Evolutionary conservation across 495 filamentous ascomycete genomes (phyloP).

Genomic region (Aspergillus biplanus): DNA sequence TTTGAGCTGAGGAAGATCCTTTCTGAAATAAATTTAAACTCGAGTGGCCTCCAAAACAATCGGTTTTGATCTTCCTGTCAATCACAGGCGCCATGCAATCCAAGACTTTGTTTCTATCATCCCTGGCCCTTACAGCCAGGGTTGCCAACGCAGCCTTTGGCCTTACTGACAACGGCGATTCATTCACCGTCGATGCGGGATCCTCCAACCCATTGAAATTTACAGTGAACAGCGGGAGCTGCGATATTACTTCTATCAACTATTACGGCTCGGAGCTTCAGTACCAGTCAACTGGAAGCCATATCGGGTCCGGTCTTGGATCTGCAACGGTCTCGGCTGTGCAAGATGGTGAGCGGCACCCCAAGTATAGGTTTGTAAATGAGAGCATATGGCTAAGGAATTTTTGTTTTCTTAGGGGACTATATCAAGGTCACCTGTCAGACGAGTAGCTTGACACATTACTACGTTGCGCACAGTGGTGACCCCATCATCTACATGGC

Average conservation of each 20-base stretch:
- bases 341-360: slow-evolving; percentile 27
- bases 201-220: slow-evolving; percentile 58
- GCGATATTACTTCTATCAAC: slow-evolving; percentile 66
- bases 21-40: slow-evolving; percentile 18
- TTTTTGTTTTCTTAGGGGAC: slow-evolving; percentile 33
- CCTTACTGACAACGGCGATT: slow-evolving; percentile 27
- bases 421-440: slow-evolving; percentile 66
- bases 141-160: slow-evolving; percentile 37
- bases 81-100: slow-evolving; percentile 25
- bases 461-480: slow-evolving; percentile 62
- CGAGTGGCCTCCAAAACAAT: not conserved
- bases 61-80: not conserved
- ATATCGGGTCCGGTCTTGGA: slow-evolving; percentile 65
- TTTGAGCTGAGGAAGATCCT: slow-evolving; percentile 3
- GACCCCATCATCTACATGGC: slow-evolving; percentile 64
- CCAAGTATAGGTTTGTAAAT: not conserved
- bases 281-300: slow-evolving; percentile 53
- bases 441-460: slow-evolving; percentile 64
- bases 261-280: slow-evolving; percentile 63
- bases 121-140: slow-evolving; percentile 27
- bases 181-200: slow-evolving; percentile 58
- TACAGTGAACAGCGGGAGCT: slow-evolving; percentile 58
- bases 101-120: slow-evolving; percentile 26
- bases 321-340: slow-evolving; percentile 59
- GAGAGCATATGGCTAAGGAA: not conserved